Percentiles rank a stretch among this genome's conserved stretches.
phyloP scores from a whole-genome alignment of 2,329 filamentous ascomycete genomes.

The Alternaria panax region DNA sequence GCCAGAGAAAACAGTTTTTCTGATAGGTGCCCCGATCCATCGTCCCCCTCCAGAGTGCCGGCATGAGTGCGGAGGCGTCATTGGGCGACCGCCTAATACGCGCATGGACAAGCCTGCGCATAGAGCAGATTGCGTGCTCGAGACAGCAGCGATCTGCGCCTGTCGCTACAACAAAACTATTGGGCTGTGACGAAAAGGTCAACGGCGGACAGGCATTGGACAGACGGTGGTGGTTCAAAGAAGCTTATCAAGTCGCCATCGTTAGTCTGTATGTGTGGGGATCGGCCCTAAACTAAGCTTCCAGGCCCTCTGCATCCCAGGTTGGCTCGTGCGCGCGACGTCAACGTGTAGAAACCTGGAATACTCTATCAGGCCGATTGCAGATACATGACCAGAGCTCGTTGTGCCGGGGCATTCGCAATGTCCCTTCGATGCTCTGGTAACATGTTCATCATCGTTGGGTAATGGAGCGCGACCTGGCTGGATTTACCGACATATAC shows the following conservation, averaged over 20 bases:
- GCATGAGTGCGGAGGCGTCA: constrained; percentile 23
- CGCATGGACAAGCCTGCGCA: constrained; percentile 26
- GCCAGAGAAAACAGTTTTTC: constrained; percentile 29
- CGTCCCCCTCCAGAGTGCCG: constrained; percentile 28
- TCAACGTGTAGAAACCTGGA: constrained; percentile 1
- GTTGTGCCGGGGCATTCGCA: neutral
- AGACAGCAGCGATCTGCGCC: constrained; percentile 21
- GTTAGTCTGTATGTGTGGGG: constrained; percentile 28
- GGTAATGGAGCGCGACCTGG: neutral
- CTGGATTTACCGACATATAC: neutral
- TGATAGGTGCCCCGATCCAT: constrained; percentile 37
- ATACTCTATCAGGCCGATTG: neutral
- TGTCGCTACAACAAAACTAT: constrained; percentile 14
- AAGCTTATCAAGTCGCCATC: constrained; percentile 42
- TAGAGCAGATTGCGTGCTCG: constrained; percentile 31
- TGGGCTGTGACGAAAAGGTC: constrained; percentile 6
- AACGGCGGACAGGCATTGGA: constrained; percentile 26
- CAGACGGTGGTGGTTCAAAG: constrained; percentile 28
- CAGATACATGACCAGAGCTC: neutral
- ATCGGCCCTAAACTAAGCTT: constrained; percentile 15
- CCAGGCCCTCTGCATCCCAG: constrained; percentile 14
- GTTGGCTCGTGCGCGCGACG: constrained; percentile 18
- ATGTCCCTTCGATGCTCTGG: neutral
- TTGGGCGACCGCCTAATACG: constrained; percentile 27
- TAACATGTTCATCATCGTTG: neutral